Evolutionary conservation across 2,329 filamentous ascomycete species (phyloP).

Genomic region (Aspergillus cejpii): DNA sequence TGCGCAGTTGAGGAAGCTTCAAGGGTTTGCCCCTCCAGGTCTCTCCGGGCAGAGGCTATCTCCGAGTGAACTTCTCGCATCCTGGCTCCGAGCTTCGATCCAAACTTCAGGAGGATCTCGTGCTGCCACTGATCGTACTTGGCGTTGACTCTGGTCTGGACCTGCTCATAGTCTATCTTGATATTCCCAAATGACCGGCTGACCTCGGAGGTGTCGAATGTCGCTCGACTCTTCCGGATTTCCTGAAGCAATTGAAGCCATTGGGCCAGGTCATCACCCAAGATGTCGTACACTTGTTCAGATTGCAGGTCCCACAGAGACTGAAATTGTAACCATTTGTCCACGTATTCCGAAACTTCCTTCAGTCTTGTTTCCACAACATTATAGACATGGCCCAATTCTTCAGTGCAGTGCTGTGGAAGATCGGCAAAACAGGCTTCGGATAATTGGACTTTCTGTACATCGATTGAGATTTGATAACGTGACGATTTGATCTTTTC

Average conservation of each 20-base stretch:
- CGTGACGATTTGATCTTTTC: constrained; percentile 90
- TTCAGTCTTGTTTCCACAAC: constrained; percentile 76
- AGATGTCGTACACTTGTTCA: constrained; percentile 85
- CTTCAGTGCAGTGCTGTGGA: constrained; percentile 71
- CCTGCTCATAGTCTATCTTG: constrained; percentile 95
- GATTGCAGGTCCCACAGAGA: constrained; percentile 96
- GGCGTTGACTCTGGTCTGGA: constrained; percentile 95
- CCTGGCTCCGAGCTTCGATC: constrained; percentile 74
- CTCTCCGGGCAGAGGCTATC: constrained; percentile 80
- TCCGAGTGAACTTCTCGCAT: constrained; percentile 91
- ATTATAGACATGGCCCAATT: constrained; percentile 71
- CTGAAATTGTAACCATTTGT: constrained; percentile 98
- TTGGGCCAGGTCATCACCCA: constrained; percentile 82
- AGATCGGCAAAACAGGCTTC: constrained; percentile 70
- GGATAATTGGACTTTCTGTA: constrained; percentile 34
- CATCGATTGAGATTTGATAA: constrained; percentile 76
- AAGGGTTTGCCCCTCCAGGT: constrained; percentile 84
- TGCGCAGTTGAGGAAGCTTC: constrained; percentile 94
- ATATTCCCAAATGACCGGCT: constrained; percentile 89
- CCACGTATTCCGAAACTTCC: constrained; percentile 77
- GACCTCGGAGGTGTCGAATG: constrained; percentile 95
- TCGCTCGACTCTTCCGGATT: constrained; percentile 88
- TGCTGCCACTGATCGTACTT: constrained; percentile 99
- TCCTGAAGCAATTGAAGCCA: constrained; percentile 97
- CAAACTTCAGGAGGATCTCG: constrained; percentile 91